These are phyloP conservation scores for Microbotryum lychnidis-dioicae DNA, from an alignment of 1,284 basidiomycete genomes.

Conservation along the genomic window DNA sequence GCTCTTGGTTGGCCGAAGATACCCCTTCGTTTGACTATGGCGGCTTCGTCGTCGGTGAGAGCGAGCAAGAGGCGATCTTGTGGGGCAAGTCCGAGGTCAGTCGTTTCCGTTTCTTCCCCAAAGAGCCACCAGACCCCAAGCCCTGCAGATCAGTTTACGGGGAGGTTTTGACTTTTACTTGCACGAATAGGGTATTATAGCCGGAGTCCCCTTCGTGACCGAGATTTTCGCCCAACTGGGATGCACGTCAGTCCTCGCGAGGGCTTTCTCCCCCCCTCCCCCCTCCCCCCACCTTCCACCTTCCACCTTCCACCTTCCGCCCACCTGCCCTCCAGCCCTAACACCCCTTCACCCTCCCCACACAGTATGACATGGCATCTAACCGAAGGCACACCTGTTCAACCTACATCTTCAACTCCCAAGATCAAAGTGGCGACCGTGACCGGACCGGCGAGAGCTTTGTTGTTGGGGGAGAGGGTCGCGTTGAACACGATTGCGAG, in stretches of 20 bases:
- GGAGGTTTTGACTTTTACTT: neutral
- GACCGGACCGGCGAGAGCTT: slow-evolving; percentile 71
- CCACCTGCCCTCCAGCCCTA: neutral
- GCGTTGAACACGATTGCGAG: slow-evolving; percentile 89
- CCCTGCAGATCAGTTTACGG: too few relatives aligned
- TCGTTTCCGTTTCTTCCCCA: too few relatives aligned
- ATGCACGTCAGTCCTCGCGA: slow-evolving; percentile 61
- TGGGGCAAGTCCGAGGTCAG: slow-evolving; percentile 61
- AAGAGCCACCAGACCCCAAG: too few relatives aligned
- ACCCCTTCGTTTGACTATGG: slow-evolving; percentile 95
- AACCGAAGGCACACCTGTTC: slow-evolving; percentile 69
- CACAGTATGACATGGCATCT: slow-evolving; percentile 85
- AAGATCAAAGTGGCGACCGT: slow-evolving; percentile 77
- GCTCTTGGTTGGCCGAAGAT: slow-evolving; percentile 83
- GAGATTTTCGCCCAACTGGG: slow-evolving; percentile 85
- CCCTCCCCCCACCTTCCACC: neutral
- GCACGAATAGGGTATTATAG: slow-evolving; percentile 61
- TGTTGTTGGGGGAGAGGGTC: slow-evolving; percentile 90
- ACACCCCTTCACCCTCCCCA: neutral
- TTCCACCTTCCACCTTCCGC: neutral
- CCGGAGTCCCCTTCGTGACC: slow-evolving; percentile 91
- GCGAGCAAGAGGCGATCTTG: slow-evolving; percentile 72
- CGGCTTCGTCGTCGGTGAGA: slow-evolving; percentile 93
- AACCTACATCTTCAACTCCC: slow-evolving; percentile 53
- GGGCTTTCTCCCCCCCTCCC: neutral